Conservation (phyloP, 331 rosid genomes). For the Pyrus hybrid region DNA sequence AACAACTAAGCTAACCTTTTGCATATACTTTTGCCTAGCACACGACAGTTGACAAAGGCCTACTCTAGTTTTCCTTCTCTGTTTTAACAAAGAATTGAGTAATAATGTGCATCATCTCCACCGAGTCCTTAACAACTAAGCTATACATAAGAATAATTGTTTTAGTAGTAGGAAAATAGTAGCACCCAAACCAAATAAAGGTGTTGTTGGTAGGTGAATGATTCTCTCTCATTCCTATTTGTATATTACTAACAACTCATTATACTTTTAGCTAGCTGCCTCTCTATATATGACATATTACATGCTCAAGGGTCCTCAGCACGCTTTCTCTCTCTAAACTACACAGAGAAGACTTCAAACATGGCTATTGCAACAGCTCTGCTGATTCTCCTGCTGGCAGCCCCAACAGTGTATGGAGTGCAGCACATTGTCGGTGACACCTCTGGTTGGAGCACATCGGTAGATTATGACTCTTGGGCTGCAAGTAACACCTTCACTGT, state of each 20-base stretch:
- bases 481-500: constrained; percentile 33
- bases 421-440: constrained; percentile 39
- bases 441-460: constrained; percentile 21
- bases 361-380: constrained; percentile 25
- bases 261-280: neutral
- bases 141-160: neutral
- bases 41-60: too few relatives aligned
- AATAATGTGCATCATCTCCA: neutral
- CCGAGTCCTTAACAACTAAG: neutral
- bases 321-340: neutral
- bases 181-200: neutral
- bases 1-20: too few relatives aligned
- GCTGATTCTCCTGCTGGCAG: constrained; percentile 30
- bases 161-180: neutral
- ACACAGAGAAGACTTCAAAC: neutral
- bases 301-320: neutral
- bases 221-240: neutral
- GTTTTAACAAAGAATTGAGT: neutral
- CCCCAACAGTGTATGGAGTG: constrained; percentile 35
- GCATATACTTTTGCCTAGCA: too few relatives aligned
- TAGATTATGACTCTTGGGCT: constrained; percentile 33
- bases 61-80: neutral
- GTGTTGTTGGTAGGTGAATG: neutral
- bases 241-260: neutral
- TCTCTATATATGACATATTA: neutral